Conservation (phyloP, 1,139 yeast species). For the Maudiozyma humilis region DNA sequence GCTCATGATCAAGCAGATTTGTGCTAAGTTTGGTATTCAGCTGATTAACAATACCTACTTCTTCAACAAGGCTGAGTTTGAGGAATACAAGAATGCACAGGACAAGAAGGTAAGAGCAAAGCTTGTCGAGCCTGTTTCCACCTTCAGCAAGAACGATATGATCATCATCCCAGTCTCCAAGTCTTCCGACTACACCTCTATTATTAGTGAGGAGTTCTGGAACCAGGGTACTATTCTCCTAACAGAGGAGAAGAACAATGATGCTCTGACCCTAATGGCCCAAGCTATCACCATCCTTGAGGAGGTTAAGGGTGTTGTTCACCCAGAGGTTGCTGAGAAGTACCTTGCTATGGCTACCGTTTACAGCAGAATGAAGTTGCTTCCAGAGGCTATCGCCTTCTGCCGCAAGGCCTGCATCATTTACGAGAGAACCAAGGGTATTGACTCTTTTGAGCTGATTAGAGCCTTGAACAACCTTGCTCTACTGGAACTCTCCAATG, state of each 20-base stretch:
- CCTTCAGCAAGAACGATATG: conserved; percentile 57
- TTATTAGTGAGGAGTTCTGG: conserved; percentile 69
- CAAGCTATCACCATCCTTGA: conserved; percentile 72
- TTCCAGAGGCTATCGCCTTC: conserved; percentile 54
- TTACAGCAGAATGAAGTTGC: conserved; percentile 53
- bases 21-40: conserved; percentile 79
- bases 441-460: conserved; percentile 70
- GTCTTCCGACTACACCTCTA: conserved; percentile 58
- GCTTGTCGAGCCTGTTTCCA: conserved; percentile 26
- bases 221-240: conserved; percentile 57
- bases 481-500: conserved; percentile 55
- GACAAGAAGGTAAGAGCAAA: conserved; percentile 34
- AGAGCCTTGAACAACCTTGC: conserved; percentile 71
- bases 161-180: conserved; percentile 68
- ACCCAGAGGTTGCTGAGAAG: conserved; percentile 68
- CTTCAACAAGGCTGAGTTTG: conserved; percentile 40
- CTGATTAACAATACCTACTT: conserved; percentile 44
- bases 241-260: conserved; percentile 32
- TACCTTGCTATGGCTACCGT: conserved; percentile 59
- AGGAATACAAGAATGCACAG: conserved; percentile 33
- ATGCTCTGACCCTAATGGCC: conserved; percentile 49
- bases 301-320: conserved; percentile 76
- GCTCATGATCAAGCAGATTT: conserved; percentile 61
- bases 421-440: conserved; percentile 72
- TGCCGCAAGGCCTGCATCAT: conserved; percentile 67